phyloP scores from a whole-genome alignment of 2,329 filamentous ascomycete species.

The Ceratocystis diversiconidia region DNA sequence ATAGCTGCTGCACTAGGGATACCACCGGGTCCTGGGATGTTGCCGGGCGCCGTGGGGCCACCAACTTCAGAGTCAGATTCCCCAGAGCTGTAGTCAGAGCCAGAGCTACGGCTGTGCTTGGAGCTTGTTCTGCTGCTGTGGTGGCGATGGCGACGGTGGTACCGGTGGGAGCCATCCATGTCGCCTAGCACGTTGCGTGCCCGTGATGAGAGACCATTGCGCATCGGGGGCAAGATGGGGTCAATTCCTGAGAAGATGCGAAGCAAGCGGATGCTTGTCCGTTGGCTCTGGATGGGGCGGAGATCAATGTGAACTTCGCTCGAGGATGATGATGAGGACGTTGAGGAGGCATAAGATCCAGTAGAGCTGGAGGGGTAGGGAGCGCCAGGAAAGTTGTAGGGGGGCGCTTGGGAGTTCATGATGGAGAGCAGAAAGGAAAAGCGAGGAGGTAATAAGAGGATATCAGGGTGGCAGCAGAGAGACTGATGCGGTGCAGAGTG shows the following conservation, averaged over 20 bases:
- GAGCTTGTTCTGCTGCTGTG: constrained; percentile 1
- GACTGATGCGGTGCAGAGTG: not conserved
- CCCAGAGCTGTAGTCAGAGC: constrained; percentile 1
- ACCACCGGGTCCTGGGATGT: not conserved
- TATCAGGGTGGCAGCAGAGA: not conserved
- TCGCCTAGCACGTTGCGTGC: not conserved
- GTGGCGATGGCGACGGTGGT: constrained; percentile 2
- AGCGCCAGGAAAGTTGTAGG: not conserved
- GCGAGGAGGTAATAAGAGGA: not conserved
- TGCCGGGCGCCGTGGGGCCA: not conserved
- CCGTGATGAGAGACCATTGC: constrained; percentile 5
- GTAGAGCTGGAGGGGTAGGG: constrained; percentile 11
- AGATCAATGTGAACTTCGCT: not conserved
- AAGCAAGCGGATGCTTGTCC: constrained; percentile 13
- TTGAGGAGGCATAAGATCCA: not conserved
- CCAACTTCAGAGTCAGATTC: constrained; percentile 3
- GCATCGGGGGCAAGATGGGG: constrained; percentile 14
- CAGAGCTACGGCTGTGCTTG: not conserved
- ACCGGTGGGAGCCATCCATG: not conserved
- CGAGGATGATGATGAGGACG: constrained; percentile 1
- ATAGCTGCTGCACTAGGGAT: not conserved
- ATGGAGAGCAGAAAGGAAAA: not conserved
- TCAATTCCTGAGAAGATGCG: constrained; percentile 18
- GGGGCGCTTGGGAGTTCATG: constrained; percentile 7
- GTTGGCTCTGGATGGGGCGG: constrained; percentile 10